Base-by-base conservation (phyloP, 78 protist species). In the Bodo saltans region DNA sequence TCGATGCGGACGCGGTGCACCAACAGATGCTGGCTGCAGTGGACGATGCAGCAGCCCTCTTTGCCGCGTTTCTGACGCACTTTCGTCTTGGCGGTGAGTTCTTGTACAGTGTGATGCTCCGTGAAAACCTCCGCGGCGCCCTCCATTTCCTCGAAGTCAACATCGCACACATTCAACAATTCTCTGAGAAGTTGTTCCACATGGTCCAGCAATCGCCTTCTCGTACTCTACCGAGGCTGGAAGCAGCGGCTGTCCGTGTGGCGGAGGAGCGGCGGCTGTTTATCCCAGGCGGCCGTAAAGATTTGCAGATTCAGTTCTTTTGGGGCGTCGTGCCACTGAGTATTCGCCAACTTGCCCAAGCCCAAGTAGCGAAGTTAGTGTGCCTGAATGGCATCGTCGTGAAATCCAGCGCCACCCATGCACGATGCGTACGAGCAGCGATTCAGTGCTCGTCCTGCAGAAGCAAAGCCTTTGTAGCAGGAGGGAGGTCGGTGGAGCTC, bases 391-490 rank as follows among this genome's bases (percentile, higher is more conserved):
- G 81, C 23, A 76, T 76, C 41, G 81, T 60, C 34, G 81, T 76
- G 28, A 76, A 76, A 27, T 4, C 8, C 81, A 37, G 67, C 40
- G 69, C 11, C 29, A 39, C 52, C 30, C 12, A 76, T 25, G 69
- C 12, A 39, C 35, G 42, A 27, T 68, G 12, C 68, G 33, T 12
- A 12, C 3, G 4, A 3, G 81, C 81, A 3, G 4, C n/a, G 39
- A 17, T 76, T 26, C 81, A 76, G 52, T 76, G 81, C 81, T 4
- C 39, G 25, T 23, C 34, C 81, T 76, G 81, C 69, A 4, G 42
- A 2, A 1, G 12, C 69, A 38, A 76, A 38, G 25, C 42, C 23
- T 11, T 76, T 27, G 42, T 38, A 8, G 26, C 81, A 3, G 8
- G 28, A 47, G 35, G 25, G 40, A 3, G 8, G 17, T 3, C 40